Evolutionary conservation across 2,329 filamentous ascomycete species (phyloP).

Genomic region (Acrocalymma vagum): DNA sequence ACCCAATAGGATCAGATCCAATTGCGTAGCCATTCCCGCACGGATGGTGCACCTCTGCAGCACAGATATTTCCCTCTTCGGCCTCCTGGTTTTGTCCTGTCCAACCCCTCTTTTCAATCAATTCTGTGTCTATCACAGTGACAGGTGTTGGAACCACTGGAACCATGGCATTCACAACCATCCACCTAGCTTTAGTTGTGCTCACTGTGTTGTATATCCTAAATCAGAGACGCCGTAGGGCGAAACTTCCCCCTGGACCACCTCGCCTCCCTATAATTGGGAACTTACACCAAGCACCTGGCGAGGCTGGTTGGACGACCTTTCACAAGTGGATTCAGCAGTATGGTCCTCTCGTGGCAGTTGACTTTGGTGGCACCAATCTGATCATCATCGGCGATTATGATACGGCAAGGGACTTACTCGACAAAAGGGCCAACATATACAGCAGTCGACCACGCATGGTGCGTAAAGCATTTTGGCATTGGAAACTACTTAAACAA

Average conservation of each 20-base stretch:
- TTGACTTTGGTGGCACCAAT: conserved; percentile 39
- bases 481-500: too few species aligned
- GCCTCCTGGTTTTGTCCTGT: too few species aligned
- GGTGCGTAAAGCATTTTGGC: conserved; percentile 33
- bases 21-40: too few species aligned
- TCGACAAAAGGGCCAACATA: conserved; percentile 61
- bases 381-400: conserved; percentile 56
- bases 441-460: conserved; percentile 57
- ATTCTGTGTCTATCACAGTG: too few species aligned
- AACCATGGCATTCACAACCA: not conserved
- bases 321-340: conserved; percentile 42
- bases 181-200: not conserved
- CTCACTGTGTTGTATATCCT: conserved; percentile 6
- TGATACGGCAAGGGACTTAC: conserved; percentile 58
- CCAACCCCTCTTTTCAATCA: too few species aligned
- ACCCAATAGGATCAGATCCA: too few species aligned
- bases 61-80: too few species aligned
- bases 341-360: conserved; percentile 45
- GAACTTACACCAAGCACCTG: conserved; percentile 41
- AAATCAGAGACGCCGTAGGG: conserved; percentile 17
- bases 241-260: conserved; percentile 35
- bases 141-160: too few species aligned
- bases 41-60: too few species aligned
- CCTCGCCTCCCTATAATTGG: conserved; percentile 40
- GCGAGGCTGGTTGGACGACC: conserved; percentile 26